Evolutionary conservation across 2,329 filamentous ascomycete species (phyloP).

Genomic region (Gliomastix tumulicola): DNA sequence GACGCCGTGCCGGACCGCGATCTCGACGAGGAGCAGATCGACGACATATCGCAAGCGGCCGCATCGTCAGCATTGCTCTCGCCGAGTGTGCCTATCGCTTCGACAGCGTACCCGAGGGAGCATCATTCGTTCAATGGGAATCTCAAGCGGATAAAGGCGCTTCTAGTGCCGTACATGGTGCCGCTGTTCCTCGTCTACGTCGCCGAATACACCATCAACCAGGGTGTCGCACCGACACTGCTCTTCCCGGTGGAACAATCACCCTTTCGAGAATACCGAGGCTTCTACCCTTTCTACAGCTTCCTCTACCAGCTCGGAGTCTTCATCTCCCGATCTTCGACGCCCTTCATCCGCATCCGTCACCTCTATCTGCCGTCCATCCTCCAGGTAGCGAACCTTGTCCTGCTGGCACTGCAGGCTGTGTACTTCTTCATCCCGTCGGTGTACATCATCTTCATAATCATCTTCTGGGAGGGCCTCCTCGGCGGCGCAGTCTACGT

Average conservation of each 20-base stretch:
- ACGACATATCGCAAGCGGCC: constrained; percentile 17
- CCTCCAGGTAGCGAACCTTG: constrained; percentile 74
- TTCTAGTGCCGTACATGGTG: constrained; percentile 81
- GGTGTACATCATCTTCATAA: constrained; percentile 76
- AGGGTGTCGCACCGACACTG: constrained; percentile 83
- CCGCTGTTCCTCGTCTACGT: constrained; percentile 89
- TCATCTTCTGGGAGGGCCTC: constrained; percentile 92
- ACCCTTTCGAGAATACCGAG: constrained; percentile 75
- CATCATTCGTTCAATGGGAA: constrained; percentile 33
- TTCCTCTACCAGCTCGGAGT: constrained; percentile 94
- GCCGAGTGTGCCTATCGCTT: constrained; percentile 29
- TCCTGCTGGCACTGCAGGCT: constrained; percentile 67
- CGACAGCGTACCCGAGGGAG: constrained; percentile 29
- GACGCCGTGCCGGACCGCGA: constrained; percentile 39
- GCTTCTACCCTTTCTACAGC: constrained; percentile 91
- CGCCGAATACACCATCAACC: constrained; percentile 96
- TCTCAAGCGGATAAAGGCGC: constrained; percentile 56
- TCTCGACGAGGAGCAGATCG: constrained; percentile 24
- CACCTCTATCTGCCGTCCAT: constrained; percentile 75
- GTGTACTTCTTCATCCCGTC: constrained; percentile 75
- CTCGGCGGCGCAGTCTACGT: constrained; percentile 91
- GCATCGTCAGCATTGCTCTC: constrained; percentile 43
- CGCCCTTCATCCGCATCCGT: constrained; percentile 77
- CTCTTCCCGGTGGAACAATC: constrained; percentile 73
- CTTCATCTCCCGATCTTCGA: constrained; percentile 87